Conservation (phyloP, 2,329 filamentous ascomycete genomes). For the Plenodomus lindquistii region DNA sequence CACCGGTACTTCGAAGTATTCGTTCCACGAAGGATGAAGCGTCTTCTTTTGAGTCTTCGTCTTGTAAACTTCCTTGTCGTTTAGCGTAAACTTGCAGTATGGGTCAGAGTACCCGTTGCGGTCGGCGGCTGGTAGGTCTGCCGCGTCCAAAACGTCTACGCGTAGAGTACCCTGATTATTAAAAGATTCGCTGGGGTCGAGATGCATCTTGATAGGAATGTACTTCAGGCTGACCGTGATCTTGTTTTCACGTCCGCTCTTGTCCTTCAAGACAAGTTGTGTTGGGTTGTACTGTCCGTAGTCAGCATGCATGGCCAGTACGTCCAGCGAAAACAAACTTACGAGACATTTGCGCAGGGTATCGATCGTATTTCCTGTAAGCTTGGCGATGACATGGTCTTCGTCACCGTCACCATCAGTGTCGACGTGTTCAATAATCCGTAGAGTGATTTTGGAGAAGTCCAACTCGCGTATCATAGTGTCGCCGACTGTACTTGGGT, state of each 20-base stretch:
- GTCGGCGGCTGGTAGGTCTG: conserved; percentile 88
- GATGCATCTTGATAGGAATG: conserved; percentile 88
- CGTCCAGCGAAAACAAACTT: conserved; percentile 42
- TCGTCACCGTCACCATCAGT: conserved; percentile 69
- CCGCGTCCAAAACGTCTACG: conserved; percentile 87
- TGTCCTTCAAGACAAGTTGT: conserved; percentile 75
- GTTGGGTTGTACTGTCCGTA: conserved; percentile 81
- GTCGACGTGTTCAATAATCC: conserved; percentile 79
- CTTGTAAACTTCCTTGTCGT: conserved; percentile 89
- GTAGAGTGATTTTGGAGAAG: conserved; percentile 88
- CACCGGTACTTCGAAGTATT: conserved; percentile 84
- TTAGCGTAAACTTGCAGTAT: conserved; percentile 91
- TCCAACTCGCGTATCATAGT: conserved; percentile 97
- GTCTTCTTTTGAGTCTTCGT: conserved; percentile 98
- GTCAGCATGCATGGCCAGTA: conserved; percentile 7
- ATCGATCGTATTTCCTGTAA: conserved; percentile 82
- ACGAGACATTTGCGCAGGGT: conserved; percentile 87
- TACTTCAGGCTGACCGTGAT: conserved; percentile 94
- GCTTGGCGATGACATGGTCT: conserved; percentile 76
- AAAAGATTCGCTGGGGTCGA: conserved; percentile 94
- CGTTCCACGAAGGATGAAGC: conserved; percentile 91
- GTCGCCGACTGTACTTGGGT: conserved; percentile 67
- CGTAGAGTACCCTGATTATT: conserved; percentile 97
- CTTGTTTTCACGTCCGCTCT: conserved; percentile 74
- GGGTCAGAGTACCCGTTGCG: conserved; percentile 97